Evolutionary conservation across 169 alveolate species (phyloP).

Genomic region (Plasmodium billcollinsi): DNA sequence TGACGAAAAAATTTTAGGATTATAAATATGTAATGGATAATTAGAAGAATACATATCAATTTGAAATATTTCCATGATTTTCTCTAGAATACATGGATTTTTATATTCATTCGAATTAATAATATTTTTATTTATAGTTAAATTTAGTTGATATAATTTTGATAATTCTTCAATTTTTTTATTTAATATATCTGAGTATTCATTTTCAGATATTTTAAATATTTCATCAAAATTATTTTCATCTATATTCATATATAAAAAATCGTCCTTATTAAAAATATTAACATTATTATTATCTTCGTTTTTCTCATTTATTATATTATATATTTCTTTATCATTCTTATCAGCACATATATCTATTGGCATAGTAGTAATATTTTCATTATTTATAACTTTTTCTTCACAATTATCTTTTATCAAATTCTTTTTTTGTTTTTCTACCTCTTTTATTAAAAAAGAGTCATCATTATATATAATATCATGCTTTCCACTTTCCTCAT

Average conservation of each 20-base stretch:
- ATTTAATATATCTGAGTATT: conserved; percentile 56
- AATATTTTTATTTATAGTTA: conserved; percentile 75
- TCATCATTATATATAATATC: too few species aligned
- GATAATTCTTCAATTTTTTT: conserved; percentile 64
- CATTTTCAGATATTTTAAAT: conserved; percentile 60
- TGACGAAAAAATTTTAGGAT: conserved; percentile 70
- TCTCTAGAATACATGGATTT: conserved; percentile 73
- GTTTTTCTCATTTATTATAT: not conserved
- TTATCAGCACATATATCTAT: not conserved
- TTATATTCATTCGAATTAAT: conserved; percentile 76
- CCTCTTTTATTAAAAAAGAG: too few species aligned
- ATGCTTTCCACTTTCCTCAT: too few species aligned
- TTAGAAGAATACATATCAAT: conserved; percentile 73
- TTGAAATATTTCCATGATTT: conserved; percentile 72
- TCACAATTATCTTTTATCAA: not conserved
- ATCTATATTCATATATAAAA: conserved; percentile 37
- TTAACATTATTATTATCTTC: not conserved
- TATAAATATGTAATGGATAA: conserved; percentile 42
- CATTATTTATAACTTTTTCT: not conserved
- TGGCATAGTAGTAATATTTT: not conserved
- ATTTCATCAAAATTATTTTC: conserved; percentile 75
- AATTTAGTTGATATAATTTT: conserved; percentile 54
- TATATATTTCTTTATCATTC: not conserved
- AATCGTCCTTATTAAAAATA: conserved; percentile 2
- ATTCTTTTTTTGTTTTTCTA: too few species aligned